Evolutionary conservation across 1,284 basidiomycete species (phyloP).

Genomic region (Malassezia arunalokei): DNA sequence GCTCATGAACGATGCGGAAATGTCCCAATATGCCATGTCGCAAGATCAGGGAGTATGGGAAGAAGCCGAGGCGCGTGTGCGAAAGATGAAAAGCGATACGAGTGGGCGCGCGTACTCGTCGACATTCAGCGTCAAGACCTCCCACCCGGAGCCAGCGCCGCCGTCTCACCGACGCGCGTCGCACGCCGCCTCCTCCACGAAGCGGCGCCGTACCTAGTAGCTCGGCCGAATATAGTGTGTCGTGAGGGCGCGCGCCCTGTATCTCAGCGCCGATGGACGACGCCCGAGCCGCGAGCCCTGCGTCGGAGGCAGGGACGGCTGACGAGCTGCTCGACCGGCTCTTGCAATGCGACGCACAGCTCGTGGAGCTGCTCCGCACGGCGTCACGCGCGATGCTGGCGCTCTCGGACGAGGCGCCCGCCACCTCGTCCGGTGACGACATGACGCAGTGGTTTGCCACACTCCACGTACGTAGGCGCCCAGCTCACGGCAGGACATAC

Average conservation of each 20-base stretch:
- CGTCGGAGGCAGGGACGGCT: conserved; percentile 5
- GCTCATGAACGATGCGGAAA: conserved; percentile 25
- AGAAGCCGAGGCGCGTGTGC: conserved; percentile 37
- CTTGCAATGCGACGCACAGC: conserved; percentile 14
- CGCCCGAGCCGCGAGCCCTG: neutral
- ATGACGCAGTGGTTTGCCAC: conserved; percentile 10
- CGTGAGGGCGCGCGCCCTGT: neutral
- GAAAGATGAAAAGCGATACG: conserved; percentile 21
- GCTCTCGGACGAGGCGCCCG: neutral
- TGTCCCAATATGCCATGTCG: conserved; percentile 29
- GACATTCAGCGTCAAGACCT: conserved; percentile 2
- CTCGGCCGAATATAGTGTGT: neutral
- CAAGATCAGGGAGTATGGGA: conserved; percentile 26
- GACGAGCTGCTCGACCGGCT: conserved; percentile 12
- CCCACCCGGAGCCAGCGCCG: too few species aligned
- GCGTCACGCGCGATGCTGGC: neutral
- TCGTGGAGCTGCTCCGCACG: conserved; percentile 5
- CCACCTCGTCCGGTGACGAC: neutral
- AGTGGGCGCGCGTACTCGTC: conserved; percentile 21
- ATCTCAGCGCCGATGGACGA: neutral
- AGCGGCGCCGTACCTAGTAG: too few species aligned
- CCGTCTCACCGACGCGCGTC: too few species aligned
- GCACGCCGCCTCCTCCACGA: too few species aligned
- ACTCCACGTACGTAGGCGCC: conserved; percentile 5
- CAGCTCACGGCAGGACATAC: conserved; percentile 12